A percentile compares a stretch with the other conserved stretches of the same genome.
Evolutionary conservation across 805 yeast species (phyloP).

Genomic region (Brettanomyces naardenensis): DNA sequence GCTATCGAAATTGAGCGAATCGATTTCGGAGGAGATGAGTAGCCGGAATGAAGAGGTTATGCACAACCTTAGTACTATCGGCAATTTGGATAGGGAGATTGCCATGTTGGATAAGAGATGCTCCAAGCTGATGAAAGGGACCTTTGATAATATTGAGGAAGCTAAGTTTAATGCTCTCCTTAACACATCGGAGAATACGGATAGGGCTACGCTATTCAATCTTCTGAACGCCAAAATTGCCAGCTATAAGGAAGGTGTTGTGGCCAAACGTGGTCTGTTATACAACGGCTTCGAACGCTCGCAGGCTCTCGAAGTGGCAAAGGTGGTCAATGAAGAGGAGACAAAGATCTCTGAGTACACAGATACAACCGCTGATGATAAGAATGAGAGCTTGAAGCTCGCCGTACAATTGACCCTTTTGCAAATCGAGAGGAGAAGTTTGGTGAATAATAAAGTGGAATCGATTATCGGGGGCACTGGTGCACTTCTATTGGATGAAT

Average conservation of each 20-base stretch:
- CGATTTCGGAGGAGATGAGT: slow-evolving; percentile 19
- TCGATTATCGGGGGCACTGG: slow-evolving; percentile 11
- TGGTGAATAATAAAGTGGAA: slow-evolving; percentile 18
- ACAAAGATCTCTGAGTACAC: slow-evolving; percentile 11
- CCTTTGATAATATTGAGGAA: neutral
- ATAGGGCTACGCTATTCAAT: neutral
- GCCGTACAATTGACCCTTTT: slow-evolving; percentile 30
- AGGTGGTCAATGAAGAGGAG: slow-evolving; percentile 49
- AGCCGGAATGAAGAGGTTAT: slow-evolving; percentile 45
- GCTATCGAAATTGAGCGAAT: slow-evolving; percentile 14
- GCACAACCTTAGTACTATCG: slow-evolving; percentile 37
- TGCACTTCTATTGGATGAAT: neutral
- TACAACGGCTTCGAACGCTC: slow-evolving; percentile 38
- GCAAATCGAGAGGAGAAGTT: slow-evolving; percentile 33
- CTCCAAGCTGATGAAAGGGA: slow-evolving; percentile 11
- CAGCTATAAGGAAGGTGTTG: neutral
- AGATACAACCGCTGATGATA: slow-evolving; percentile 6
- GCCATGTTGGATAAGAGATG: slow-evolving; percentile 19
- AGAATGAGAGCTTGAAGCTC: slow-evolving; percentile 16
- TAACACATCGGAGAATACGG: neutral
- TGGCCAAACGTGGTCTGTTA: slow-evolving; percentile 1
- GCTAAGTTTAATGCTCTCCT: slow-evolving; percentile 1
- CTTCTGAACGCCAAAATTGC: neutral
- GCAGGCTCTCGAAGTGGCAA: slow-evolving; percentile 55
- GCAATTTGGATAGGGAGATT: slow-evolving; percentile 33